Conservation (phyloP, 2,329 filamentous ascomycete species). For the Colletotrichum spinosum region DNA sequence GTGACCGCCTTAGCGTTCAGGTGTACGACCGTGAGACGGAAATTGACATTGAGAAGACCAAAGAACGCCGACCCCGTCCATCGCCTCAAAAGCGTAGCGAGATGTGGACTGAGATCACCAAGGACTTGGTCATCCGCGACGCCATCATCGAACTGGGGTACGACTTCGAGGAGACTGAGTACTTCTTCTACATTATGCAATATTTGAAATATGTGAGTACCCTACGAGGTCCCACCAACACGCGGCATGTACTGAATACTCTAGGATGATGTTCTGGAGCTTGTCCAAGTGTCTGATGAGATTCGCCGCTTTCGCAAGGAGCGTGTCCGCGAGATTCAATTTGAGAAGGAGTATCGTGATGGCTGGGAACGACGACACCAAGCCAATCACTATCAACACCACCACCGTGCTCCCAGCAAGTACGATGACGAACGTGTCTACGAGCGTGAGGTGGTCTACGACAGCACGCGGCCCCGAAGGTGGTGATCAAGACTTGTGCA, state of each 20-base stretch:
- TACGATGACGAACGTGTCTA: slow-evolving; percentile 73
- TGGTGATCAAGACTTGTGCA: slow-evolving; percentile 20
- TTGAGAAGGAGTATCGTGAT: slow-evolving; percentile 68
- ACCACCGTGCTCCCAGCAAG: slow-evolving; percentile 45
- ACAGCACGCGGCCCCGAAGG: slow-evolving; percentile 49
- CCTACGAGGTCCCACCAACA: not conserved
- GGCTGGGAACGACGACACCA: slow-evolving; percentile 59
- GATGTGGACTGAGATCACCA: slow-evolving; percentile 98
- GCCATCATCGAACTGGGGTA: slow-evolving; percentile 89
- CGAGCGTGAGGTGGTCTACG: slow-evolving; percentile 76
- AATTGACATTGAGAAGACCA: slow-evolving; percentile 66
- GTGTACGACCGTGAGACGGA: slow-evolving; percentile 60
- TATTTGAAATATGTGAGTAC: slow-evolving; percentile 86
- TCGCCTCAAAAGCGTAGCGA: slow-evolving; percentile 63
- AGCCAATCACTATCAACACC: slow-evolving; percentile 39
- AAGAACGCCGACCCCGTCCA: slow-evolving; percentile 58
- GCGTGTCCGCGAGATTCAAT: slow-evolving; percentile 65
- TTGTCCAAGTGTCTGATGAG: slow-evolving; percentile 85
- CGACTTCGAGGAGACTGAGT: slow-evolving; percentile 89
- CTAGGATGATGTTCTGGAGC: slow-evolving; percentile 86
- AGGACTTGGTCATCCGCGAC: slow-evolving; percentile 87
- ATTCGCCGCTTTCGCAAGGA: slow-evolving; percentile 75
- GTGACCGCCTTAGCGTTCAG: slow-evolving; percentile 57
- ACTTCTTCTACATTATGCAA: slow-evolving; percentile 92
- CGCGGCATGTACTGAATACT: slow-evolving; percentile 45